phyloP scores from a whole-genome alignment of 441 rosid species.

The Cnidoscolus chayamansa region DNA sequence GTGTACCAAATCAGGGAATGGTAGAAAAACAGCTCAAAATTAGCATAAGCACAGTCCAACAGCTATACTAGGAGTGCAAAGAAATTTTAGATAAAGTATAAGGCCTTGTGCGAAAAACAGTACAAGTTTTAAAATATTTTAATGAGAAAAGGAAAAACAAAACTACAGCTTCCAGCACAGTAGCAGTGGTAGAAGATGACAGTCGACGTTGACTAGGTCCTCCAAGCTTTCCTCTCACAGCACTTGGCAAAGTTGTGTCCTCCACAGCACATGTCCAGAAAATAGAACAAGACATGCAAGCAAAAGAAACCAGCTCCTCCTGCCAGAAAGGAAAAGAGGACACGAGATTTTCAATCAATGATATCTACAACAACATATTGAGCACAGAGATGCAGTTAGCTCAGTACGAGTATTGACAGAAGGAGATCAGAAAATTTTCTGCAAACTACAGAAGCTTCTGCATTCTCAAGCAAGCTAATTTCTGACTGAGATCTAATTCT shows the following conservation, averaged over 20 bases:
- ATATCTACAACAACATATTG: not conserved
- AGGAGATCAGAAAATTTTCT: constrained; percentile 48
- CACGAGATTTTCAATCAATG: constrained; percentile 15
- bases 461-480: constrained; percentile 32
- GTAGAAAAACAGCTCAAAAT: not conserved
- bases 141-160: constrained; percentile 7
- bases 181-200: constrained; percentile 57
- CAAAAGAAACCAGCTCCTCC: constrained; percentile 68
- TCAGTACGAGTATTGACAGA: constrained; percentile 52
- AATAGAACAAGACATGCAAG: constrained; percentile 56
- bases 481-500: constrained; percentile 31
- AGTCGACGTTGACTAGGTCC: constrained; percentile 98
- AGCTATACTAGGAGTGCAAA: not conserved
- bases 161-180: constrained; percentile 82
- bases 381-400: constrained; percentile 15
- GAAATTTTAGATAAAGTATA: not conserved
- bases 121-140: constrained; percentile 10
- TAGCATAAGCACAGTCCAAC: not conserved
- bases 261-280: constrained; percentile 51
- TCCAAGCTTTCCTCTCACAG: constrained; percentile 86
- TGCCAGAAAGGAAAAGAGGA: constrained; percentile 22
- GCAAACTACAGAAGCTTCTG: constrained; percentile 34
- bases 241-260: constrained; percentile 55
- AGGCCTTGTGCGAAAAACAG: constrained; percentile 10
- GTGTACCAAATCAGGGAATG: not conserved